phyloP scores from a whole-genome alignment of 2,329 filamentous ascomycete species.

The Chaetomiaceae sp. region DNA sequence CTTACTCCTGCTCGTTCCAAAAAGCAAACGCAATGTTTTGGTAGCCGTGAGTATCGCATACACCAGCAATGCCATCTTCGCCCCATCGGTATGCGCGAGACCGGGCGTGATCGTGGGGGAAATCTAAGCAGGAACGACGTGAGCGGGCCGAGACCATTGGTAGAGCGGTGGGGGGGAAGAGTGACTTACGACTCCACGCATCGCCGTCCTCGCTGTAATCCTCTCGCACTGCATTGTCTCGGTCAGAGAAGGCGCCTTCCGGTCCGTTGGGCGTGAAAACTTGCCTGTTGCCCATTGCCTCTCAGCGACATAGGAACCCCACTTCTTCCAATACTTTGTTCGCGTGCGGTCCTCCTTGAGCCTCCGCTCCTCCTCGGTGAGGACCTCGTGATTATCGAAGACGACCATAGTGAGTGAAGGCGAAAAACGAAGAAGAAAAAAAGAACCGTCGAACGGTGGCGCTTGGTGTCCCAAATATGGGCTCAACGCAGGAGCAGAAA shows the following conservation, averaged over 20 bases:
- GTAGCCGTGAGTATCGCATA: conserved; percentile 82
- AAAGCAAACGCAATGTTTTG: conserved; percentile 95
- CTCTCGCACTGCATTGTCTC: conserved; percentile 63
- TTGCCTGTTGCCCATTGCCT: conserved; percentile 91
- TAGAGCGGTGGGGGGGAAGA: not conserved
- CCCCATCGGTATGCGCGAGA: conserved; percentile 91
- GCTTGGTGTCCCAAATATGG: not conserved
- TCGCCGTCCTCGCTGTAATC: conserved; percentile 88
- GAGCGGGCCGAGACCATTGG: conserved; percentile 14
- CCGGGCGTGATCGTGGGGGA: conserved; percentile 86
- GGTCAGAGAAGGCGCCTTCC: conserved; percentile 17
- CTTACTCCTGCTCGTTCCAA: conserved; percentile 93
- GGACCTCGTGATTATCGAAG: conserved; percentile 80
- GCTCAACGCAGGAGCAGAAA: not conserved
- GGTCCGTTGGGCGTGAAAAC: conserved; percentile 25
- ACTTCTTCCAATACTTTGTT: conserved; percentile 95
- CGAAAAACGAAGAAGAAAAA: too few species aligned
- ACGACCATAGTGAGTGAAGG: conserved; percentile 78
- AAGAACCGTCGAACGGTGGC: not conserved
- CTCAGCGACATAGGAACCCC: conserved; percentile 91
- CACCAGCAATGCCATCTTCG: conserved; percentile 93
- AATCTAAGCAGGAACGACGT: conserved; percentile 54
- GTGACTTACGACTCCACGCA: conserved; percentile 81
- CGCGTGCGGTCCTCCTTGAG: conserved; percentile 80
- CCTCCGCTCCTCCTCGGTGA: conserved; percentile 86